Evolutionary conservation across 129 eudicot genomes (phyloP).

Genomic region (Flaveria sonorensis): DNA sequence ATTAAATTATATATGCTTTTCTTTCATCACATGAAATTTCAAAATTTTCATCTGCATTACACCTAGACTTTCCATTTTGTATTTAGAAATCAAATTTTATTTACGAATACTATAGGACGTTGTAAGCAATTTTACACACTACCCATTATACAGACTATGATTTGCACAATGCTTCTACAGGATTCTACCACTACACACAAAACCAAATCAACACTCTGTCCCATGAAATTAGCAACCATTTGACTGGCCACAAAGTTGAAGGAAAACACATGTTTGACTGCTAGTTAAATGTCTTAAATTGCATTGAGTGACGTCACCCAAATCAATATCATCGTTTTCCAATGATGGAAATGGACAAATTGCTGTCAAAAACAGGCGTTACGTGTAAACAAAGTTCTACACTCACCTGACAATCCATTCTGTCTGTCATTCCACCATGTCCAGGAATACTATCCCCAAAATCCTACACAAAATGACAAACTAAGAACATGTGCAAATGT

Average conservation of each 20-base stretch:
- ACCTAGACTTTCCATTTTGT: neutral
- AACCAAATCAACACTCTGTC: too few species aligned
- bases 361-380: neutral
- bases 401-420: conserved; percentile 98
- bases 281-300: neutral
- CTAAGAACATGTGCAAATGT: conserved; percentile 15
- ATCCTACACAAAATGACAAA: conserved; percentile 53
- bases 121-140: too few species aligned
- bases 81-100: neutral
- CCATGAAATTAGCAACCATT: too few species aligned
- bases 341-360: conserved; percentile 3
- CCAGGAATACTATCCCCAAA: conserved; percentile 99
- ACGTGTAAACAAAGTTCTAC: neutral
- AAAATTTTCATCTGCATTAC: neutral
- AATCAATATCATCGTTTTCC: neutral
- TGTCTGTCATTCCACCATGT: conserved; percentile 96
- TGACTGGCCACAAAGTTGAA: too few species aligned
- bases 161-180: too few species aligned
- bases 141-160: neutral
- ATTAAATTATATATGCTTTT: too few species aligned
- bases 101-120: neutral
- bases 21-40: too few species aligned
- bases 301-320: neutral
- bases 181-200: too few species aligned
- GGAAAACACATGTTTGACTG: neutral